Evolutionary conservation across 768 basidiomycete genomes (phyloP), one percentile per base, ranked within the genome.

Genomic region (Galerina marginata): DNA sequence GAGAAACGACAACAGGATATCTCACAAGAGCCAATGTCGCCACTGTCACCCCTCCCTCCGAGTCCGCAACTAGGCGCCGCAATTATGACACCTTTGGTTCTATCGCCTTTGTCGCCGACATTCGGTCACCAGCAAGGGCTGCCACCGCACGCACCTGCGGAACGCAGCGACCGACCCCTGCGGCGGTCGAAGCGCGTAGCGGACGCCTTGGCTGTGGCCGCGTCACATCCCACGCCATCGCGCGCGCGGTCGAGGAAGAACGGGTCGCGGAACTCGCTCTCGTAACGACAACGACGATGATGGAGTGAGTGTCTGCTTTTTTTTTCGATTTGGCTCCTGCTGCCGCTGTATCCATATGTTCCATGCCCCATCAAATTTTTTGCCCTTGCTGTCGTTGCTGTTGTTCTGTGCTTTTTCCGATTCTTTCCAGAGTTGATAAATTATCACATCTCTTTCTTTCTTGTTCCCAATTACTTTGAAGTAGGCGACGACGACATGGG

Each of bases 131-230:
- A 25, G 7, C 29, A 33, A 33, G 29, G 5, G 29, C 29, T 53
- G 39, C 11, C 12, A 9, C n/a, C 39, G 7, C 11, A 14, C 26
- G 23, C 23, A 42, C 10, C 10, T 14, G 37, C 39, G 39, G 38
- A 40, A 11, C 14, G 23, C 38, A 40, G 51, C 16, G 60, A 61
- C 42, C 76, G 75, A 45, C 80, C 83, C 0, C 67, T 87, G 54
- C 77, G 87, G 29, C 80, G 89, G 60, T 92, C 90, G 61, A 89
- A 86, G 75, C 79, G 90, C 47, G 89, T 90, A 20, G 88, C 88
- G 33, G 80, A 84, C 59, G 83, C 85, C 15, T 75, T 79, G 45
- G 82, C 82, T 16, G 79, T 83, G 44, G 74, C 81, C 29, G 4
- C 29, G 7, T 33, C 29, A 36, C 81, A 81, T 40, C 76, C 78